Evolutionary conservation across 768 basidiomycete species (phyloP), one percentile per base, ranked within the genome.

Genomic region (Pleurotus djamor): DNA sequence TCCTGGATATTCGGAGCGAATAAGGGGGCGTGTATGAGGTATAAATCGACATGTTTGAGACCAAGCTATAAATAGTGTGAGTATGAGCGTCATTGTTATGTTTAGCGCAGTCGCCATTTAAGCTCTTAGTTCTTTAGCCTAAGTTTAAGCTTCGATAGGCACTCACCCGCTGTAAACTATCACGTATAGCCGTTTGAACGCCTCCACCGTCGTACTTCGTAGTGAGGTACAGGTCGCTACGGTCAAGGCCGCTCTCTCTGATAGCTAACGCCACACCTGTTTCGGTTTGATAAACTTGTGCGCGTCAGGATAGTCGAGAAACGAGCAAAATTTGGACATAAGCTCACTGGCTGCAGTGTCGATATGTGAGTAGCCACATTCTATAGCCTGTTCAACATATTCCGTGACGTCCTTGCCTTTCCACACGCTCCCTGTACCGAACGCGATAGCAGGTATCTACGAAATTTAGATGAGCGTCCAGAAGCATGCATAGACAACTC

Each of bases 401-500:
- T 73, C 72, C 35, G 83, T 79, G 8, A 83, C 81, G 60, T 87
- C 84, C 67, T 70, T 74, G 48, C 69, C 69, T 52, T 75, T 79
- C 51, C 72, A 68, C 14, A 72, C 79, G 34, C 75, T 77, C 5
- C 86, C 86, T 0, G 86, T 82, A 1, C 87, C 87, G 68, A 80
- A 88, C 0, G 85, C 87, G 58, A 89, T 82, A 14, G 72, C 69
- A 10, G 87, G 87, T 48, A 89, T 81, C 57, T 58, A 33, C n/a
- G 13, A 8, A 21, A 13, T 17, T 14, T 17, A 28, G 32, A 14
- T 55, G 17, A 55, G 49, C 34, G 28, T 35, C 35, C 34, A 43
- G 7, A 34, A n/a, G 14, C 21, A 17, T 28, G 8, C 55, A 21
- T 2, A 13, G 33, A 52, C 1, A 2, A 2, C 48, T 49, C 16